phyloP scores from a whole-genome alignment of 495 filamentous ascomycete species.

The Xylaria nigripes region DNA sequence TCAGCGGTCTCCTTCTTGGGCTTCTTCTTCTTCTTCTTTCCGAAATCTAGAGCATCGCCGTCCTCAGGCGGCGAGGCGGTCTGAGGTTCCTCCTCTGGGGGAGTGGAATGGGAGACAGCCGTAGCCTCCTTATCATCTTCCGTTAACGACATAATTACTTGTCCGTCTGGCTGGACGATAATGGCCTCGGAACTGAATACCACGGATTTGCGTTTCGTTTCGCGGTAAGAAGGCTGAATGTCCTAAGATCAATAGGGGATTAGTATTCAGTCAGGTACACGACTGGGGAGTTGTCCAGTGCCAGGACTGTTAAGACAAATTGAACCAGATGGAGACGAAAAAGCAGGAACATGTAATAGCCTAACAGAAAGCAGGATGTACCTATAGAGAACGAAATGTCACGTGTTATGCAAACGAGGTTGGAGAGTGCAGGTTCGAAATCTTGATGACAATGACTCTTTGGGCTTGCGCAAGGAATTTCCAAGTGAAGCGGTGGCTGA shows the following conservation, averaged over 20 bases:
- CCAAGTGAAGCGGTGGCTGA: constrained; percentile 3
- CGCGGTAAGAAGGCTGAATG: constrained; percentile 24
- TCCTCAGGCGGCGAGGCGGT: constrained; percentile 3
- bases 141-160: constrained; percentile 58
- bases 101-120: constrained; percentile 62
- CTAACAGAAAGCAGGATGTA: neutral
- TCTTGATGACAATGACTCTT: constrained; percentile 10
- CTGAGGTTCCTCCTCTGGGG: constrained; percentile 24
- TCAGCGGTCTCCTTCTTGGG: constrained; percentile 52
- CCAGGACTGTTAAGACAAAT: neutral
- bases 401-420: constrained; percentile 3
- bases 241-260: constrained; percentile 15
- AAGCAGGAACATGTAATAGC: neutral
- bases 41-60: constrained; percentile 36
- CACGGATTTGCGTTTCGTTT: constrained; percentile 74
- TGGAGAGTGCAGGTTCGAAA: neutral
- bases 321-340: neutral
- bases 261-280: constrained; percentile 15
- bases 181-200: constrained; percentile 78
- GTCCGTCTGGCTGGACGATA: constrained; percentile 77
- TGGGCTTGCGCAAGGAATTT: constrained; percentile 9
- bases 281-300: neutral
- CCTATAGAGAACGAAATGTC: neutral
- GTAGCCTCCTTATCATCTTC: constrained; percentile 57
- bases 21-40: constrained; percentile 76